These are phyloP conservation scores for Suillus ampliporus DNA, from an alignment of 768 basidiomycete genomes.

Conservation along the genomic window DNA sequence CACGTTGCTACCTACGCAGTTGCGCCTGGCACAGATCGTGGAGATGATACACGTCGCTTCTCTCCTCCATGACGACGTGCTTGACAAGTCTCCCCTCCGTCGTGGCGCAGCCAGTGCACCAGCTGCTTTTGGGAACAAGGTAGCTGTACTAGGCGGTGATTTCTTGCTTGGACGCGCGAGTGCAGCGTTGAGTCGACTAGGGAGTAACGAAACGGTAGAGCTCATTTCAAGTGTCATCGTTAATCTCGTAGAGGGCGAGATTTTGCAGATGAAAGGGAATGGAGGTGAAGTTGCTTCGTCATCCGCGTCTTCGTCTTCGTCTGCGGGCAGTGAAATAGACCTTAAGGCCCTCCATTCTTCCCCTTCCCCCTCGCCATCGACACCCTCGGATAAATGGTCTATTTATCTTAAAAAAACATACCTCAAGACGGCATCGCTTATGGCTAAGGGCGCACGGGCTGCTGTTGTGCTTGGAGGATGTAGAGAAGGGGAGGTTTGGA, in stretches of 20 bases:
- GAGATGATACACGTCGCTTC: constrained; percentile 99
- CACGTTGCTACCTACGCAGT: constrained; percentile 77
- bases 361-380: constrained; percentile 41
- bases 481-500: constrained; percentile 76
- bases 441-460: constrained; percentile 87
- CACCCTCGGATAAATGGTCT: constrained; percentile 63
- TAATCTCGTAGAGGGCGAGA: constrained; percentile 96
- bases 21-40: constrained; percentile 91
- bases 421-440: constrained; percentile 88
- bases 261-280: constrained; percentile 66
- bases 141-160: constrained; percentile 93
- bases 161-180: constrained; percentile 93
- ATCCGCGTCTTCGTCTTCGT: not conserved
- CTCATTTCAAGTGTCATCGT: constrained; percentile 90
- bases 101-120: constrained; percentile 73
- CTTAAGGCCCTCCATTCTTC: constrained; percentile 51
- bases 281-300: constrained; percentile 13
- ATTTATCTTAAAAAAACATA: constrained; percentile 92
- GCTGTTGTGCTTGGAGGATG: constrained; percentile 89
- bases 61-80: constrained; percentile 90
- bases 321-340: constrained; percentile 22
- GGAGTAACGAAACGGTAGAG: constrained; percentile 90
- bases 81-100: constrained; percentile 75
- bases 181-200: constrained; percentile 85
- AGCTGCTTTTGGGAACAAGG: constrained; percentile 87